Conservation (phyloP, 176 grass and related monocot genomes). For the Zoysia japonica region DNA sequence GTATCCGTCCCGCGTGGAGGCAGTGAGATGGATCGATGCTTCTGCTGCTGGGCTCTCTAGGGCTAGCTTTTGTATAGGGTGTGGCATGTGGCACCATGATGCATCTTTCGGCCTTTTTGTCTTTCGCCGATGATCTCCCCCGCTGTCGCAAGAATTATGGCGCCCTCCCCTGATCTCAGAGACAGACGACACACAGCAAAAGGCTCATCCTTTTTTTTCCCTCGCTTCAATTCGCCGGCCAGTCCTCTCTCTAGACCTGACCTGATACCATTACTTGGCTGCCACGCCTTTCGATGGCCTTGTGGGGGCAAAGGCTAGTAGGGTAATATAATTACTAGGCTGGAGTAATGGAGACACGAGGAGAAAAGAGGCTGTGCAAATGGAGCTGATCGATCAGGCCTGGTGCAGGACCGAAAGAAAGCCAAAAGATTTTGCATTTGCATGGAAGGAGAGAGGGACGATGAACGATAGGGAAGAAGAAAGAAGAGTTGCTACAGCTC, state of each 20-base stretch:
- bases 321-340: slow-evolving; percentile 79
- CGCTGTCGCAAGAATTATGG: slow-evolving; percentile 65
- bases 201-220: slow-evolving; percentile 37
- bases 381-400: slow-evolving; percentile 55
- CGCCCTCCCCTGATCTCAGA: slow-evolving; percentile 40
- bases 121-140: slow-evolving; percentile 73
- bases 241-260: slow-evolving; percentile 28
- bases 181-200: slow-evolving; percentile 21
- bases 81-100: slow-evolving; percentile 75
- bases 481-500: slow-evolving; percentile 2
- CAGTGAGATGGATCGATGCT: slow-evolving; percentile 35
- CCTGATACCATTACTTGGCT: slow-evolving; percentile 78
- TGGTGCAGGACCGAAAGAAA: slow-evolving; percentile 32
- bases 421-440: slow-evolving; percentile 32
- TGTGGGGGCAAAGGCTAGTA: slow-evolving; percentile 72
- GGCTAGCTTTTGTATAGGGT: slow-evolving; percentile 65
- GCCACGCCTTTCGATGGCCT: slow-evolving; percentile 82
- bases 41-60: slow-evolving; percentile 50
- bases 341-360: slow-evolving; percentile 62
- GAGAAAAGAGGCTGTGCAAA: slow-evolving; percentile 44
- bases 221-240: slow-evolving; percentile 33
- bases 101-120: slow-evolving; percentile 79
- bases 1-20: slow-evolving; percentile 25
- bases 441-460: slow-evolving; percentile 53
- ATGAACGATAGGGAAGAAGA: slow-evolving; percentile 4